Conservation (phyloP, 768 basidiomycete genomes). For the Serendipita indica region DNA sequence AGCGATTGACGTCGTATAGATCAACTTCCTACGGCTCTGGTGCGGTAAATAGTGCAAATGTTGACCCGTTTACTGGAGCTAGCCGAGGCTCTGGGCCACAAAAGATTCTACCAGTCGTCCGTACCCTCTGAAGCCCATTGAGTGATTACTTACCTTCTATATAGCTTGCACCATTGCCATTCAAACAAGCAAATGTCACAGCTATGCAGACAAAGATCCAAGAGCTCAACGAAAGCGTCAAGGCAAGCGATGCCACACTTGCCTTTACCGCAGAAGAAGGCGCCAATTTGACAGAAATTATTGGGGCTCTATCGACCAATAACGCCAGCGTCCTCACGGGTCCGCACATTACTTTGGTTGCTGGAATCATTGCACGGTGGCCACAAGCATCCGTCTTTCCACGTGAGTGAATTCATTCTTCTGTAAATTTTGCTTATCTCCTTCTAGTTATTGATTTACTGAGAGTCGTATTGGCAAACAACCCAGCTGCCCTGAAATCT, state of each 20-base stretch:
- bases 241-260: slow-evolving; percentile 50
- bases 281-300: slow-evolving; percentile 42
- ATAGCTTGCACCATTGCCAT: slow-evolving; percentile 52
- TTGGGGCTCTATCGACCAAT: slow-evolving; percentile 36
- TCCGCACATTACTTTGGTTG: slow-evolving; percentile 45
- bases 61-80: slow-evolving; percentile 62
- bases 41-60: slow-evolving; percentile 23
- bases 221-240: slow-evolving; percentile 57
- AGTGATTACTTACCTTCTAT: slow-evolving; percentile 25
- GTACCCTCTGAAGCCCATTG: slow-evolving; percentile 13
- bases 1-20: neutral
- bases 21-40: slow-evolving; percentile 21
- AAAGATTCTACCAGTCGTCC: slow-evolving; percentile 18
- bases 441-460: slow-evolving; percentile 67
- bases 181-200: slow-evolving; percentile 68
- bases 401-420: slow-evolving; percentile 29
- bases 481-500: slow-evolving; percentile 35
- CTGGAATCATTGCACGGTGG: slow-evolving; percentile 58
- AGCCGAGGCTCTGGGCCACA: slow-evolving; percentile 31
- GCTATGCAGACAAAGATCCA: slow-evolving; percentile 69
- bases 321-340: slow-evolving; percentile 22
- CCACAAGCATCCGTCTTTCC: slow-evolving; percentile 60
- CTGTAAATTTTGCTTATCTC: slow-evolving; percentile 3
- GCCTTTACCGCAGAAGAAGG: slow-evolving; percentile 57
- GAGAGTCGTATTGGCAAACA: slow-evolving; percentile 56